Percentiles rank a stretch among this genome's conserved stretches.
phyloP scores from a whole-genome alignment of 2,329 filamentous ascomycete genomes.

The Nigrospora osmanthi region DNA sequence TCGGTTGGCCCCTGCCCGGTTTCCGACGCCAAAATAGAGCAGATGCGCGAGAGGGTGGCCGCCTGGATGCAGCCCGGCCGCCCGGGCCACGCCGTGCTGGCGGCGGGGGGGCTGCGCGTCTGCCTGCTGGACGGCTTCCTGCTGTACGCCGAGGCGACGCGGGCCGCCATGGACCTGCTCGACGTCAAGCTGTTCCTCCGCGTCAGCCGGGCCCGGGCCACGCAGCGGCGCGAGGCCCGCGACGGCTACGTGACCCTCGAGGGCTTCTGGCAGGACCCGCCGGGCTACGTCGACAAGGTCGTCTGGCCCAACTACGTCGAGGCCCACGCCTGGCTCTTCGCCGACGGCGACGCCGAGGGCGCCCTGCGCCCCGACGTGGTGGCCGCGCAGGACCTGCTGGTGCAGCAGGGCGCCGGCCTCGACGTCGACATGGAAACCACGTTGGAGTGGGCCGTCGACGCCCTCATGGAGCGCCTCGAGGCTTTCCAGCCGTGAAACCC shows the following conservation, averaged over 20 bases:
- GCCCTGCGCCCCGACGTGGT: slow-evolving; percentile 37
- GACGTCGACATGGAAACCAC: slow-evolving; percentile 54
- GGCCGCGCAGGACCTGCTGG: slow-evolving; percentile 34
- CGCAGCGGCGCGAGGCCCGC: slow-evolving; percentile 57
- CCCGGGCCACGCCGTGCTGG: slow-evolving; percentile 30
- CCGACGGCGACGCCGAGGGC: slow-evolving; percentile 60
- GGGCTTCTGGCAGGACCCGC: slow-evolving; percentile 93
- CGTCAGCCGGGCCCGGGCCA: slow-evolving; percentile 57
- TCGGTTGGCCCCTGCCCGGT: slow-evolving; percentile 49
- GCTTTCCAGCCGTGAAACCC: slow-evolving; percentile 2
- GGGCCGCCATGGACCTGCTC: slow-evolving; percentile 51
- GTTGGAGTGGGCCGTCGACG: slow-evolving; percentile 61
- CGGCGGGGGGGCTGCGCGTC: slow-evolving; percentile 31
- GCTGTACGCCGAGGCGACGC: slow-evolving; percentile 56
- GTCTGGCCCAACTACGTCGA: slow-evolving; percentile 93
- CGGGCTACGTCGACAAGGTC: slow-evolving; percentile 85
- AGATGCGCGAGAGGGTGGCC: slow-evolving; percentile 38
- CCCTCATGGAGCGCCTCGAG: slow-evolving; percentile 43
- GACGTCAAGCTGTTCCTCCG: slow-evolving; percentile 75
- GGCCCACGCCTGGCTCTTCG: slow-evolving; percentile 75
- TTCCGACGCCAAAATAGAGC: slow-evolving; percentile 33
- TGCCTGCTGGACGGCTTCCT: slow-evolving; percentile 86
- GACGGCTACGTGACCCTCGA: slow-evolving; percentile 75
- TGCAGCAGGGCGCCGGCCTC: slow-evolving; percentile 35
- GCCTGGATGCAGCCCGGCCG: slow-evolving; percentile 36